Evolutionary conservation across 805 yeast species (phyloP), one percentile per base, ranked within the genome.

Genomic region (Candida saitoana): DNA sequence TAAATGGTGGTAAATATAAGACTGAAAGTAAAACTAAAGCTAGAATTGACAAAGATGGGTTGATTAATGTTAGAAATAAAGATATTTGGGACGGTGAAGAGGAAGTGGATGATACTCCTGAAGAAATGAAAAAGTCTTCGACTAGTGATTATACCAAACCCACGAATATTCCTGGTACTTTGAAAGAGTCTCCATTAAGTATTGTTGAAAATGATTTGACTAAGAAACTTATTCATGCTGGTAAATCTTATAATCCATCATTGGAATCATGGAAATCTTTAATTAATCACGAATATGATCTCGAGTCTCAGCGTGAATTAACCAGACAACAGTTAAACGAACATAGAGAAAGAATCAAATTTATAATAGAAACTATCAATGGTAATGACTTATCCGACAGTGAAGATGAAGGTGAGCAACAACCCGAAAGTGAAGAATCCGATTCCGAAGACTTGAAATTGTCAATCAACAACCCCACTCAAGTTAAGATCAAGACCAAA

Each of bases 191-290:
- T 2, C 82, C 95, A 1, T 58, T 80, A n/a, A 52, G 53, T 33
- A 76, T 87, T 14, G 73, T 69, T 44, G 72, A 73, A n/a, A 53
- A 65, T 36, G 80, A 71, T 15, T 60, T 51, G 2, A 43, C 49
- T 11, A 52, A 56, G 7, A 53, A 55, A 32, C 32, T 80, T 3
- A 89, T 96, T 9, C 82, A 83, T 52, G 93, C 83, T 2, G 98
- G 98, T 42, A 86, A 84, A 60, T 90, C 98, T 2, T 93, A 88
- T 58, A 93, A 93, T 58, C 99, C 99, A 18, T 75, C 91, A 9
- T 69, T 82, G 49, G 84, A 82, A 42, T 79, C 85, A 19, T 93
- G 99, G 99, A 79, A 80, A 52, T 63, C 62, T 15, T 72, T 90
- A 51, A 77, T 93, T 40, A 68, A 77, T 40, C 67, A 71, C 41